Base-by-base conservation (phyloP, 2,329 filamentous ascomycete genomes). In the Macrophomina pseudophaseolina region DNA sequence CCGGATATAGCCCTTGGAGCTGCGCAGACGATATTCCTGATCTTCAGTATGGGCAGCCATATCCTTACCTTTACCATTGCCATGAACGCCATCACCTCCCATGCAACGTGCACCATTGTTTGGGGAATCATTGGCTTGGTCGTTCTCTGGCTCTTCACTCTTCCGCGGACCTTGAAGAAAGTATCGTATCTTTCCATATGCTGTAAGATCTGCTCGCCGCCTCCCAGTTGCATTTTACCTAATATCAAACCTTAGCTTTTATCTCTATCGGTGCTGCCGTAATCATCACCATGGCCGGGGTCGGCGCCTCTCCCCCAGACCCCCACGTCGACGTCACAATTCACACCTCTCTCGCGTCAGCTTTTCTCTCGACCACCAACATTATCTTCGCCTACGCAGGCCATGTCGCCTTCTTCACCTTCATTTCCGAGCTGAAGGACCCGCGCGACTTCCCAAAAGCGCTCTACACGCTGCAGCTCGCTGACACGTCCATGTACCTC, bases 311-410 rank as follows among this genome's bases (percentile, higher is more conserved):
- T 2, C 65, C 56, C 5, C 44, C 65, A 6, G 65, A 56, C 28
- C 44, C 62, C 16, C 58, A 67, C 28, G 33, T 67, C 23, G 14
- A 35, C 2, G 72, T 71, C 6, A 74, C 74, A 33, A 74, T 82
- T 46, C 71, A 78, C 18, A 76, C 79, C 23, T 76, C 79, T 14
- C 76, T 78, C 23, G 69, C 81, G 4, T 75, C 85, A 1, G 78
- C 78, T 40, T 81, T 70, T 40, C 66, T 67, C 40, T 56, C 76
- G 8, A 73, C 75, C 9, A 71, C 78, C 69, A 91, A 91, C 79
- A 92, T 93, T 64, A 83, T 91, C 68, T 87, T 92, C 68, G 89
- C 90, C 66, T 93, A 90, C 79, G 80, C 79, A 64, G 87, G 87
- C 40, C 88, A 90, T 72, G 86, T 88, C n/a, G 88, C 87, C 68